Conservation (phyloP, 2,329 filamentous ascomycete species). For the Aureobasidium sp. region DNA sequence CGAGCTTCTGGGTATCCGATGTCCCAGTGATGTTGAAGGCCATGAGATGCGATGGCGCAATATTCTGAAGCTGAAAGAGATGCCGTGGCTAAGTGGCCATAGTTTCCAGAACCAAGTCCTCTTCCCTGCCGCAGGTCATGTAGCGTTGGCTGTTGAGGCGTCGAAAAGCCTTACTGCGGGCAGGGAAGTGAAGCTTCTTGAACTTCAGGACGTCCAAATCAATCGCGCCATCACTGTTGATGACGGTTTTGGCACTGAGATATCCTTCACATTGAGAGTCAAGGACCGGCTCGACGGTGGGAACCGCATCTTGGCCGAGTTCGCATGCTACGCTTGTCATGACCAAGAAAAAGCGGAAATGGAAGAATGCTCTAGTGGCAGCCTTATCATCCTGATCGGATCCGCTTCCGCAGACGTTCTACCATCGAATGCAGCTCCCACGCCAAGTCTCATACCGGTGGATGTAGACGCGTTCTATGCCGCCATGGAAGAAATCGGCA, state of each 20-base stretch:
- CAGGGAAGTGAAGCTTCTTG: constrained; percentile 14
- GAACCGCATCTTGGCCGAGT: too few relatives aligned
- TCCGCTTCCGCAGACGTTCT: constrained; percentile 24
- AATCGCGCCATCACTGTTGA: constrained; percentile 17
- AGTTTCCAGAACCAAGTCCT: constrained; percentile 14
- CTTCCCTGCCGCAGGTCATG: constrained; percentile 17
- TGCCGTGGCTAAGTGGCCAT: constrained; percentile 16
- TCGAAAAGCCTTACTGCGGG: constrained; percentile 8
- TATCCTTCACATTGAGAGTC: constrained; percentile 9
- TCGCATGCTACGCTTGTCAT: not conserved
- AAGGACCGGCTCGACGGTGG: not conserved
- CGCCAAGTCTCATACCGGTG: not conserved
- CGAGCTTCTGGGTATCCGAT: constrained; percentile 14
- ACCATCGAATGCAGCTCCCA: not conserved
- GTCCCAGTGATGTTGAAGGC: not conserved
- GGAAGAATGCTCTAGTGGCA: constrained; percentile 18
- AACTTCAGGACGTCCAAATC: constrained; percentile 18
- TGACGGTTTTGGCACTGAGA: constrained; percentile 15
- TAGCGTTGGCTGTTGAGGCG: constrained; percentile 15
- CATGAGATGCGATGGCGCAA: constrained; percentile 16
- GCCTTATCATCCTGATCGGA: constrained; percentile 2
- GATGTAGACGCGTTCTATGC: constrained; percentile 17
- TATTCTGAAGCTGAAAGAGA: constrained; percentile 11
- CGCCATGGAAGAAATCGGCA: constrained; percentile 17
- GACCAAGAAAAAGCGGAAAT: not conserved